A percentile compares a stretch with the other conserved stretches of the same genome.
These are phyloP conservation scores for Lepidium aucheri DNA, from an alignment of 345 rosid genomes.

Conservation along the genomic window DNA sequence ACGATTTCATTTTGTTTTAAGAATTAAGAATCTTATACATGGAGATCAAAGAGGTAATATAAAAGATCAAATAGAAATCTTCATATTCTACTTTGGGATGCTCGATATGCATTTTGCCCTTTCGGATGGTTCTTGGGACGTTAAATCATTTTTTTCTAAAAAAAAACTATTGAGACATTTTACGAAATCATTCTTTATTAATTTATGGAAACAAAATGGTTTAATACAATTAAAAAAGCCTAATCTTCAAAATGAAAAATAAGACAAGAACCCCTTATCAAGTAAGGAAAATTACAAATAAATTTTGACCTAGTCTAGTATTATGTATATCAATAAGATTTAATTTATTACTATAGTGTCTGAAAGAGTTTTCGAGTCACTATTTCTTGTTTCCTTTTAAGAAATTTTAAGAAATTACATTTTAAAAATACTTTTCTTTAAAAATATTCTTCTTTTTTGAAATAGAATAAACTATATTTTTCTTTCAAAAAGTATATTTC, in stretches of 20 bases:
- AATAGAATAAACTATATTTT: too few relatives aligned
- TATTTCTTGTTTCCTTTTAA: too few relatives aligned
- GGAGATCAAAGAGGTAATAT: not conserved
- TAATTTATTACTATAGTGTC: not conserved
- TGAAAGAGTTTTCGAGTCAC: too few relatives aligned
- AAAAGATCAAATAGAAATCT: not conserved
- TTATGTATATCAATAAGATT: not conserved
- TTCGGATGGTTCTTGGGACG: not conserved
- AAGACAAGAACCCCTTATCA: not conserved
- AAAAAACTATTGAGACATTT: too few relatives aligned
- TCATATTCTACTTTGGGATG: not conserved
- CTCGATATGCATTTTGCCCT: not conserved
- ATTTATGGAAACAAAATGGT: not conserved
- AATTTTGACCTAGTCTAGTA: not conserved
- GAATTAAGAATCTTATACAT: not conserved
- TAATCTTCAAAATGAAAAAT: too few relatives aligned
- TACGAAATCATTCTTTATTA: not conserved
- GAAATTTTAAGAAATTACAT: too few relatives aligned
- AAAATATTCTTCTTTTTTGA: too few relatives aligned
- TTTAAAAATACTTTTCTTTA: too few relatives aligned
- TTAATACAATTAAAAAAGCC: not conserved
- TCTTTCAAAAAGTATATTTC: too few relatives aligned
- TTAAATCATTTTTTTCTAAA: too few relatives aligned
- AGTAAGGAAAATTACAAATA: not conserved
- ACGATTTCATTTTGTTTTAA: not conserved